Evolutionary conservation across 164 flowering plant species (phyloP).

Genomic region (Warburgia ugandensis): DNA sequence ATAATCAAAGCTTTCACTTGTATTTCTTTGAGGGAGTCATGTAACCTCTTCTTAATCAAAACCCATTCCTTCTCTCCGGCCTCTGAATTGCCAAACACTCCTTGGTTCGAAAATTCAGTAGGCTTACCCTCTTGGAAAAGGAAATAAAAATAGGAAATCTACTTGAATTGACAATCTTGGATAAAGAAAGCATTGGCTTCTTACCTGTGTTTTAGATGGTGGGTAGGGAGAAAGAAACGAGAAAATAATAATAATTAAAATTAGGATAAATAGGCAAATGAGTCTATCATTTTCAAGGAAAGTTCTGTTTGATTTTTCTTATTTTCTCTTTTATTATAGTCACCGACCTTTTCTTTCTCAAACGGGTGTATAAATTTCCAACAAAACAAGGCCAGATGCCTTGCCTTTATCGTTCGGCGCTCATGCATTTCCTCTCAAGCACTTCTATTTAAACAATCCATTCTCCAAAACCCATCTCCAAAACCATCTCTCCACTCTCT

Average conservation of each 20-base stretch:
- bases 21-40: too few species aligned
- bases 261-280: neutral
- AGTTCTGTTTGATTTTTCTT: neutral
- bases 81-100: neutral
- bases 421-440: constrained; percentile 7
- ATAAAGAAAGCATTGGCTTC: neutral
- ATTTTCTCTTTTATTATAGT: neutral
- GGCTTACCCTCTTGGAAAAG: neutral
- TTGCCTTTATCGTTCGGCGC: neutral
- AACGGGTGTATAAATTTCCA: neutral
- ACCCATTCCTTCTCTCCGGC: too few species aligned
- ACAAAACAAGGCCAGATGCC: constrained; percentile 3
- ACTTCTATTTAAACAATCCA: constrained; percentile 6
- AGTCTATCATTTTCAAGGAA: constrained; percentile 1
- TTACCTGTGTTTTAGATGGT: neutral
- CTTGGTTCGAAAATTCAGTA: neutral
- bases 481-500: neutral
- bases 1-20: too few species aligned
- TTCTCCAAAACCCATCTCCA: neutral
- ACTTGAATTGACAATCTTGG: neutral
- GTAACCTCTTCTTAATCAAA: too few species aligned
- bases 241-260: neutral
- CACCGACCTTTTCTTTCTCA: neutral
- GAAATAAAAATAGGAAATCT: neutral
- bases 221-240: neutral